These are phyloP conservation scores for Combretum micranthum DNA, from an alignment of 345 rosid genomes.

Conservation along the genomic window DNA sequence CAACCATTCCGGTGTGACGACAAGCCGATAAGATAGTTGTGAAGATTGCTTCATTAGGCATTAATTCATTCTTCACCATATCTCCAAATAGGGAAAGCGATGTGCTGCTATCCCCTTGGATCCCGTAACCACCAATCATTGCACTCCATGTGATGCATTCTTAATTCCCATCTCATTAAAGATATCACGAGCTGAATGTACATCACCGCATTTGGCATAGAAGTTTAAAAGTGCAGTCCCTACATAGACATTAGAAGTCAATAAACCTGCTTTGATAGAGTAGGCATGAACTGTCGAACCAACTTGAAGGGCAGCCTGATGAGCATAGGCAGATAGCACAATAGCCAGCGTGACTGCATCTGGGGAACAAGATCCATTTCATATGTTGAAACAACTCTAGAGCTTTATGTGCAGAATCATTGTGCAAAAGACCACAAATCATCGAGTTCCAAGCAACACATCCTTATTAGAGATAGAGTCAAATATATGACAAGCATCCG, in stretches of 20 bases:
- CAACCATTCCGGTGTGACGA: slow-evolving; percentile 70
- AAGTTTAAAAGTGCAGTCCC: slow-evolving; percentile 82
- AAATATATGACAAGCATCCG: slow-evolving; percentile 54
- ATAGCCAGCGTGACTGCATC: slow-evolving; percentile 77
- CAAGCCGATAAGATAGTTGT: slow-evolving; percentile 71
- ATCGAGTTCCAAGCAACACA: slow-evolving; percentile 81
- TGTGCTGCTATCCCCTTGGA: slow-evolving; percentile 41
- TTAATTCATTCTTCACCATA: slow-evolving; percentile 50
- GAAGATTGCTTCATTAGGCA: slow-evolving; percentile 64
- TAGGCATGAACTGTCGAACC: slow-evolving; percentile 75
- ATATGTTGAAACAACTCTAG: slow-evolving; percentile 48
- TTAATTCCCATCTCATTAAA: slow-evolving; percentile 48
- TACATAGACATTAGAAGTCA: slow-evolving; percentile 49
- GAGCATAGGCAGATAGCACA: slow-evolving; percentile 65
- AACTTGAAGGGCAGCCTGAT: slow-evolving; percentile 35
- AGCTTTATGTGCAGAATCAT: slow-evolving; percentile 48
- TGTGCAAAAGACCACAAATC: slow-evolving; percentile 72
- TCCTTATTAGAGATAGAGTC: slow-evolving; percentile 42
- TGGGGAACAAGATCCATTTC: slow-evolving; percentile 48
- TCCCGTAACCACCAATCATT: slow-evolving; percentile 76
- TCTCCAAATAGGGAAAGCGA: slow-evolving; percentile 48
- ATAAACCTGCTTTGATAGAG: slow-evolving; percentile 40
- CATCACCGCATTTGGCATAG: slow-evolving; percentile 76
- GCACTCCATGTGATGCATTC: slow-evolving; percentile 82
- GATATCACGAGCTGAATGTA: slow-evolving; percentile 52